These are phyloP conservation scores for Marasmius oreades DNA, from an alignment of 1,284 basidiomycete genomes.

Conservation along the genomic window DNA sequence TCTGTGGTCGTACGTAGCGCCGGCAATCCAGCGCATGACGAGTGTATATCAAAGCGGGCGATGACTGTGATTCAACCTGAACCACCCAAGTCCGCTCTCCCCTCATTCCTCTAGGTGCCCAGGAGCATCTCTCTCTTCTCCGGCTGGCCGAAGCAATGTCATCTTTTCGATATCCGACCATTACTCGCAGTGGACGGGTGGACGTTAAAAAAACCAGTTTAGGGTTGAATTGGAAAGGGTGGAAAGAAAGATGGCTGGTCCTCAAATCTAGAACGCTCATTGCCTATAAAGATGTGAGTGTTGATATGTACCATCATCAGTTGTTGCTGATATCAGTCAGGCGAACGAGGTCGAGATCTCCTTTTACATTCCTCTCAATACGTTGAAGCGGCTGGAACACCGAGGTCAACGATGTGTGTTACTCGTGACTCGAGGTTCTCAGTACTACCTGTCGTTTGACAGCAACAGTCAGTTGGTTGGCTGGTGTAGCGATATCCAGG, in stretches of 20 bases:
- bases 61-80: too few species aligned
- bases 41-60: too few species aligned
- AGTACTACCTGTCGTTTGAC: slow-evolving; percentile 8
- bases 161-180: background rate
- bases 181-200: slow-evolving; percentile 4
- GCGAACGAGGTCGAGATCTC: slow-evolving; percentile 2
- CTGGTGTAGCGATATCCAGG: slow-evolving; percentile 5
- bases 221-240: slow-evolving; percentile 8
- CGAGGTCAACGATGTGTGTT: slow-evolving; percentile 7
- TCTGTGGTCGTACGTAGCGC: too few species aligned
- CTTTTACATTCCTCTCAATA: slow-evolving; percentile 3
- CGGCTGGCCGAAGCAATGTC: background rate
- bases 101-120: slow-evolving; percentile 1
- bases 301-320: background rate
- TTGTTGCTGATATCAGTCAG: background rate
- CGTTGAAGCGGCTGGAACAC: slow-evolving; percentile 4
- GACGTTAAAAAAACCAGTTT: slow-evolving; percentile 12
- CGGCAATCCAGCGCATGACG: too few species aligned
- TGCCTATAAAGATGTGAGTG: slow-evolving; percentile 17
- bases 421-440: slow-evolving; percentile 1
- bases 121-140: background rate
- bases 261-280: slow-evolving; percentile 15
- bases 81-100: background rate
- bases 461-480: slow-evolving; percentile 8
- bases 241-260: slow-evolving; percentile 19